A percentile compares a stretch with the other conserved stretches of the same genome.
Conservation (phyloP, 139 green algal species). For the Prasinococcaceae sp. region DNA sequence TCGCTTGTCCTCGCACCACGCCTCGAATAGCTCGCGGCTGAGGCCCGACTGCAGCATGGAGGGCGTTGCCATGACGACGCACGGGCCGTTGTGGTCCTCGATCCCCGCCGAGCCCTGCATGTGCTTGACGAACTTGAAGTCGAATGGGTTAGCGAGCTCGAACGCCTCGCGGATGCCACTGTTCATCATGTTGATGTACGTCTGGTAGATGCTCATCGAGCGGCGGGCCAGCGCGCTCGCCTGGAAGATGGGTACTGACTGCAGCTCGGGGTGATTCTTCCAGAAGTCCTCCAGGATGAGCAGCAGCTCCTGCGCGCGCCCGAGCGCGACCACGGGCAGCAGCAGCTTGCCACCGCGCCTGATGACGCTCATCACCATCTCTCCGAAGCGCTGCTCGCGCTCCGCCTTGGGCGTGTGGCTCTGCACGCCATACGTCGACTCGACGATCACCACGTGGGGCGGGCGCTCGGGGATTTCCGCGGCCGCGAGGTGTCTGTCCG, state of each 20-base stretch:
- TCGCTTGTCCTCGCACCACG: conserved; percentile 68
- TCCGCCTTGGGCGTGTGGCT: conserved; percentile 64
- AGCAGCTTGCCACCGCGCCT: conserved; percentile 66
- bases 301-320: conserved; percentile 82
- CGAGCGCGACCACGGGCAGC: conserved; percentile 88
- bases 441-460: conserved; percentile 60
- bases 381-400: conserved; percentile 65
- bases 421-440: conserved; percentile 88
- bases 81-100: conserved; percentile 69
- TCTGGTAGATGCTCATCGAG: conserved; percentile 45
- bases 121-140: conserved; percentile 83
- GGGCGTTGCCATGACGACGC: conserved; percentile 89
- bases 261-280: conserved; percentile 62
- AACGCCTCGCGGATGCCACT: conserved; percentile 74
- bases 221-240: conserved; percentile 26
- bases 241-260: conserved; percentile 85
- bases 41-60: conserved; percentile 65
- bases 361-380: conserved; percentile 49
- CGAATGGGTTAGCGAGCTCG: conserved; percentile 79
- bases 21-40: conserved; percentile 76
- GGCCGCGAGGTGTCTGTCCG: conserved; percentile 36
- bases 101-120: conserved; percentile 48
- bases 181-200: conserved; percentile 98
- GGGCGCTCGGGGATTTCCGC: conserved; percentile 70
- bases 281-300: conserved; percentile 95